Percentiles rank a stretch among this genome's conserved stretches.
These are phyloP conservation scores for Phytopythium aichiense DNA, from an alignment of 352 stramenopile genomes.

Conservation along the genomic window DNA sequence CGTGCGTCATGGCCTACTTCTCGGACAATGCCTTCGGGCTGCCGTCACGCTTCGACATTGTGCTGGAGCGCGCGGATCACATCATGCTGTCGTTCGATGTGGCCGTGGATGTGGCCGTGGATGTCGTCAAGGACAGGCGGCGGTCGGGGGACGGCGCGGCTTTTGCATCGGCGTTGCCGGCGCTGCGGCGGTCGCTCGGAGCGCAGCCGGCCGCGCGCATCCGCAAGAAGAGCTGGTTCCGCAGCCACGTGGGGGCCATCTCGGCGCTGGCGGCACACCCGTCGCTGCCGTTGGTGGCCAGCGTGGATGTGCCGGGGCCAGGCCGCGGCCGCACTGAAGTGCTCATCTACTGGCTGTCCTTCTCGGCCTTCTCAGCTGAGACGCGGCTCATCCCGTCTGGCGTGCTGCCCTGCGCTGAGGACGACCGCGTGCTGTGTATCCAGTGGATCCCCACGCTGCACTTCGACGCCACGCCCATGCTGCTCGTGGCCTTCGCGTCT, in stretches of 20 bases:
- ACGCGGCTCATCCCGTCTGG: slow-evolving; percentile 77
- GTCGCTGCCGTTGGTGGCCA: slow-evolving; percentile 70
- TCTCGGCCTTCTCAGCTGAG: slow-evolving; percentile 76
- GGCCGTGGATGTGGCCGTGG: slow-evolving; percentile 20
- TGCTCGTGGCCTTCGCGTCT: slow-evolving; percentile 59
- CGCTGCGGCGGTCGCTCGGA: slow-evolving; percentile 8
- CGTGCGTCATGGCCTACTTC: slow-evolving; percentile 80
- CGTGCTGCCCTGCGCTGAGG: slow-evolving; percentile 46
- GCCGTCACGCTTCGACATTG: slow-evolving; percentile 69
- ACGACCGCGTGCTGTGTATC: slow-evolving; percentile 46
- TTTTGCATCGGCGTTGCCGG: neutral
- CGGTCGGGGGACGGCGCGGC: neutral
- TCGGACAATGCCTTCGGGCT: slow-evolving; percentile 66
- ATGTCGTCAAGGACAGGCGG: neutral
- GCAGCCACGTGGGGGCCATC: slow-evolving; percentile 65
- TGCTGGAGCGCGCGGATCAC: slow-evolving; percentile 67
- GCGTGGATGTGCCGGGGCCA: slow-evolving; percentile 36
- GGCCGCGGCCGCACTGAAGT: slow-evolving; percentile 35
- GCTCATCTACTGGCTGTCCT: slow-evolving; percentile 81
- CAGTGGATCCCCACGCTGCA: slow-evolving; percentile 79
- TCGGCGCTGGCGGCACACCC: slow-evolving; percentile 68
- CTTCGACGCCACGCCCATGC: slow-evolving; percentile 73
- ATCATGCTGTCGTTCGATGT: slow-evolving; percentile 78
- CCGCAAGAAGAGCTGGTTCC: slow-evolving; percentile 80
- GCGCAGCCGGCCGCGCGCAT: slow-evolving; percentile 32